Evolutionary conservation across 108 stramenopile species (phyloP), one percentile per base, ranked within the genome.

Genomic region (Nannochloropsis salina): DNA sequence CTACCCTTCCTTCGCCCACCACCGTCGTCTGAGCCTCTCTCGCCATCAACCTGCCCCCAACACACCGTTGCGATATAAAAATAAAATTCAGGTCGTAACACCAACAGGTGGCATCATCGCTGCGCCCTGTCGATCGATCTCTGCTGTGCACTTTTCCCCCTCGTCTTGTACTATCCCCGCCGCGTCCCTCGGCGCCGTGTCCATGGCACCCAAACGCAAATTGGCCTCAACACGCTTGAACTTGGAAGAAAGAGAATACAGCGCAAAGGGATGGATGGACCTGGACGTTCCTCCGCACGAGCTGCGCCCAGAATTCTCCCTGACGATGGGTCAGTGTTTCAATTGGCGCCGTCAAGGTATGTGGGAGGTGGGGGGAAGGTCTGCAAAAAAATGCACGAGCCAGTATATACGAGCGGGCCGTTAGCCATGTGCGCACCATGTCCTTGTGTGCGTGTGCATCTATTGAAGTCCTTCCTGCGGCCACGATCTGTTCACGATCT

Each of bases 261-360:
- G 47, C 12, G 47, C 47, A 51, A 15, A 15, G 15, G 47, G 12
- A 51, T 88, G 87, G 87, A 43, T 44, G 9, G 89, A 89, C 43
- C 44, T 89, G 43, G 41, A 61, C 1, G 83, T 86, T 15, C 83
- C 89, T 42, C 83, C 89, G 80, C 82, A 85, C 4, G 89, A 89
- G 83, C 74, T 89, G 44, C 86, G 89, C 9, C 86, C 89, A 2
- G 82, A 82, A 5, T 45, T 40, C 44, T 45, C 89, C 9, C 85
- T 89, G 6, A 86, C 43, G 18, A 86, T 84, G 43, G 89, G 89
- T 9, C 89, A 89, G 83, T 89, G 89, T 42, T 89, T 89, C 86
- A 89, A 86, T 80, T 89, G 89, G 89, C 85, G 89, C n/a, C 74
- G 61, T 74, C 5, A 74, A n/a, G 61, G 6, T 74, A 6, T 74